These are phyloP conservation scores for Populus hybrid DNA, from an alignment of 441 rosid species.

Conservation along the genomic window DNA sequence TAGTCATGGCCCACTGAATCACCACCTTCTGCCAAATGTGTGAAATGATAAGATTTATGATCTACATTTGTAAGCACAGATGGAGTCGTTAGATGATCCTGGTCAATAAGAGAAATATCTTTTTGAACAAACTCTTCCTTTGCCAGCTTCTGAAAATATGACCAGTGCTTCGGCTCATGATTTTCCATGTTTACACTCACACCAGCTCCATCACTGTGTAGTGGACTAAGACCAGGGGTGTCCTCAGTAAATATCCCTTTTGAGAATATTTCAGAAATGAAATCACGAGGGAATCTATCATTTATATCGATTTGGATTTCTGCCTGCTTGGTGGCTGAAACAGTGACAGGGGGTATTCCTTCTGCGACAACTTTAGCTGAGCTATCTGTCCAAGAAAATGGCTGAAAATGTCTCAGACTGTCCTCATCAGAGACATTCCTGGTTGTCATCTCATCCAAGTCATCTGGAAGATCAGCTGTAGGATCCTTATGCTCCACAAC, in stretches of 20 bases:
- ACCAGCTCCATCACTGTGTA: slow-evolving; percentile 70
- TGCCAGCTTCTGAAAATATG: slow-evolving; percentile 79
- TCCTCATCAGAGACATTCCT: slow-evolving; percentile 3
- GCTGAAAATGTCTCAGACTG: slow-evolving; percentile 19
- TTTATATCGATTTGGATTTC: slow-evolving; percentile 76
- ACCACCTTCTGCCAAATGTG: slow-evolving; percentile 36
- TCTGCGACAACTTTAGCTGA: slow-evolving; percentile 28
- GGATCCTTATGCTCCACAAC: slow-evolving; percentile 17
- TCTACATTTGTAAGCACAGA: slow-evolving; percentile 34
- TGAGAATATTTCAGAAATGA: slow-evolving; percentile 73
- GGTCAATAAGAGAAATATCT: slow-evolving; percentile 68
- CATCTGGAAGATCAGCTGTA: slow-evolving; percentile 19
- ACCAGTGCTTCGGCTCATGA: slow-evolving; percentile 82
- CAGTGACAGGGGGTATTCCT: slow-evolving; percentile 30
- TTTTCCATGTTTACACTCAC: slow-evolving; percentile 69
- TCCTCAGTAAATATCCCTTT: slow-evolving; percentile 53
- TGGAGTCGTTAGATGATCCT: slow-evolving; percentile 46
- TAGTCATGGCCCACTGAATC: slow-evolving; percentile 33
- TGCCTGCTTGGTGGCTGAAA: slow-evolving; percentile 39
- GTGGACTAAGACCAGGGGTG: slow-evolving; percentile 32
- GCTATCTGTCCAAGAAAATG: slow-evolving; percentile 21
- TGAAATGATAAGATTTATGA: slow-evolving; percentile 25
- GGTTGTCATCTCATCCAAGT: slow-evolving; percentile 6
- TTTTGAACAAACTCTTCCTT: slow-evolving; percentile 49
- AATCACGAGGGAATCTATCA: slow-evolving; percentile 76